Evolutionary conservation across 805 yeast genomes (phyloP).

Genomic region (Pichia membranifaciens): DNA sequence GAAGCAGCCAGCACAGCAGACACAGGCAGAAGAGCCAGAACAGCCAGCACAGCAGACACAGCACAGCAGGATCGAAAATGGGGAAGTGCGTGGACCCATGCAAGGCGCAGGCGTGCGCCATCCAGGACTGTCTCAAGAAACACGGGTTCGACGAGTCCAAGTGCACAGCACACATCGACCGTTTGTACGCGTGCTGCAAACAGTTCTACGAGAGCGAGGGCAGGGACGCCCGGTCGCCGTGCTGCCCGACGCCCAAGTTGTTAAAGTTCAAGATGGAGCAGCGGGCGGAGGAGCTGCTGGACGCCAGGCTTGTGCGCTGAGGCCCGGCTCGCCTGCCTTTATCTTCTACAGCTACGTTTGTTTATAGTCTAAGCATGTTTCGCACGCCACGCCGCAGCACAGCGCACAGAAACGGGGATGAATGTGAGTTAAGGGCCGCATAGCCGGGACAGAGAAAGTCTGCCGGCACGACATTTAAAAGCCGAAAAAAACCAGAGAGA

Average conservation of each 20-base stretch:
- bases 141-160: slow-evolving; percentile 65
- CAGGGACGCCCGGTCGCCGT: slow-evolving; percentile 52
- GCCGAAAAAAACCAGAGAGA: slow-evolving; percentile 41
- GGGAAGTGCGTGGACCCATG: slow-evolving; percentile 41
- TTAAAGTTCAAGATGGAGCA: slow-evolving; percentile 62
- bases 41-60: no score
- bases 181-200: slow-evolving; percentile 69
- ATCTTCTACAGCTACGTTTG: no score
- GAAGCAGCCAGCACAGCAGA: no score
- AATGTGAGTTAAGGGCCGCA: slow-evolving; percentile 76
- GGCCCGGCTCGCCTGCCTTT: no score
- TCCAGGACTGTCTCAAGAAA: slow-evolving; percentile 68
- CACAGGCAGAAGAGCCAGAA: no score
- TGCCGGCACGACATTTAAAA: slow-evolving; percentile 47
- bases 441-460: slow-evolving; percentile 38
- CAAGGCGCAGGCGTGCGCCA: slow-evolving; percentile 75
- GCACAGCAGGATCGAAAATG: no score
- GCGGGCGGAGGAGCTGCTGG: slow-evolving; percentile 48
- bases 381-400: no score
- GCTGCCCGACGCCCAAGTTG: slow-evolving; percentile 71
- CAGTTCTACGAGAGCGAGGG: slow-evolving; percentile 59
- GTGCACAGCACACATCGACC: slow-evolving; percentile 65
- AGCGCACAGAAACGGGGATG: slow-evolving; percentile 1
- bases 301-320: slow-evolving; percentile 41
- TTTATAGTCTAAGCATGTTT: no score